phyloP scores from a whole-genome alignment of 31 red algal species.

The Endocladia muricata region DNA sequence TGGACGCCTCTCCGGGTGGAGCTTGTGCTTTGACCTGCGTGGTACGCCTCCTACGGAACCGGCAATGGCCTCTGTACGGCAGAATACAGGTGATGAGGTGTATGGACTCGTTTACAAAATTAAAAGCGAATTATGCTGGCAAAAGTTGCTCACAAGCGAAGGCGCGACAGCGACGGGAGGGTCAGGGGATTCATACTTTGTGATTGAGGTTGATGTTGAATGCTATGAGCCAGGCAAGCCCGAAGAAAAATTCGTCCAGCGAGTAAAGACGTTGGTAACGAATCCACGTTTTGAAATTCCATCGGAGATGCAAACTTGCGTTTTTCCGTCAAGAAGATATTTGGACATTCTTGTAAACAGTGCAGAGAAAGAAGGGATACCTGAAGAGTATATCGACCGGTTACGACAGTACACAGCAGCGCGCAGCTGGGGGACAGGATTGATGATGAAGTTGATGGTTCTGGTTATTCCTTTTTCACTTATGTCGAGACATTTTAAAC shows the following conservation, averaged over 20 bases:
- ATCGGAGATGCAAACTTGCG: background rate
- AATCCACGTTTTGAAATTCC: background rate
- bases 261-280: conserved; percentile 1
- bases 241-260: background rate
- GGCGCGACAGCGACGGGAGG: background rate
- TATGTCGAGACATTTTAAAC: no score
- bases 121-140: background rate
- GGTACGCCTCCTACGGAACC: conserved; percentile 7
- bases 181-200: conserved; percentile 1
- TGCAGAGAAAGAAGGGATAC: conserved; percentile 1
- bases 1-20: background rate
- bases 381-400: background rate
- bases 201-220: conserved; percentile 8
- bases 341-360: background rate
- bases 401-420: background rate
- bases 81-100: background rate
- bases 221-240: background rate
- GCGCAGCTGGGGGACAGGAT: background rate
- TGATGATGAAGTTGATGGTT: background rate
- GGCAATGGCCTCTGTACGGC: background rate
- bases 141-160: conserved; percentile 2
- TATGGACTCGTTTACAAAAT: conserved; percentile 15
- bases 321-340: conserved; percentile 12
- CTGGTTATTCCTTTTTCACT: background rate
- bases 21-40: conserved; percentile 3